phyloP scores from a whole-genome alignment of 2,329 filamentous ascomycete species.

The Verticillium nubilum region DNA sequence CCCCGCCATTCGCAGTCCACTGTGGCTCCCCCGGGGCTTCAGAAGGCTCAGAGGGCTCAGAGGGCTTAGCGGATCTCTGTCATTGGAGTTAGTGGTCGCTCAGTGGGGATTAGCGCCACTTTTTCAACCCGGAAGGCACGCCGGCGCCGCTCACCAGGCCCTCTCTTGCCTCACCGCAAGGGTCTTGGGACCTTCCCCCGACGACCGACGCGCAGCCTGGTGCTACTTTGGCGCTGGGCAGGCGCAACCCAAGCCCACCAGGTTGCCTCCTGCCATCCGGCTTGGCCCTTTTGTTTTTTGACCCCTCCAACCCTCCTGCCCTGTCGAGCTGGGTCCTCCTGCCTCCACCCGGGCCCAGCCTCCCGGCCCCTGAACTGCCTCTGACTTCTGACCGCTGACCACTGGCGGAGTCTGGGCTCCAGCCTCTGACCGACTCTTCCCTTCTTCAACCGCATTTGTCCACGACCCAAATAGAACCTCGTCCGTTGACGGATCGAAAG shows the following conservation, averaged over 20 bases:
- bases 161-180: neutral
- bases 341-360: neutral
- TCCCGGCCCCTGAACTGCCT: neutral
- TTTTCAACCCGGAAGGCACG: neutral
- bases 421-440: neutral
- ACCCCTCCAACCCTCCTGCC: neutral
- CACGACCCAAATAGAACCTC: neutral
- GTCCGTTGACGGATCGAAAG: slow-evolving; percentile 1
- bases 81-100: neutral
- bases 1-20: neutral
- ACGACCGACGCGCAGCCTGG: neutral
- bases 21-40: neutral
- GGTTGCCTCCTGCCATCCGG: neutral
- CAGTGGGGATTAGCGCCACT: neutral
- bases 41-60: neutral
- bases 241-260: neutral
- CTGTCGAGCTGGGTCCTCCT: neutral
- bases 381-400: neutral
- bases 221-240: neutral
- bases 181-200: neutral
- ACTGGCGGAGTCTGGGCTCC: neutral
- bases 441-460: neutral
- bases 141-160: neutral
- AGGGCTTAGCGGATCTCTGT: neutral
- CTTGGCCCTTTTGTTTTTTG: neutral